Evolutionary conservation across 805 yeast species (phyloP).

Genomic region (Kockiozyma suomiensis): DNA sequence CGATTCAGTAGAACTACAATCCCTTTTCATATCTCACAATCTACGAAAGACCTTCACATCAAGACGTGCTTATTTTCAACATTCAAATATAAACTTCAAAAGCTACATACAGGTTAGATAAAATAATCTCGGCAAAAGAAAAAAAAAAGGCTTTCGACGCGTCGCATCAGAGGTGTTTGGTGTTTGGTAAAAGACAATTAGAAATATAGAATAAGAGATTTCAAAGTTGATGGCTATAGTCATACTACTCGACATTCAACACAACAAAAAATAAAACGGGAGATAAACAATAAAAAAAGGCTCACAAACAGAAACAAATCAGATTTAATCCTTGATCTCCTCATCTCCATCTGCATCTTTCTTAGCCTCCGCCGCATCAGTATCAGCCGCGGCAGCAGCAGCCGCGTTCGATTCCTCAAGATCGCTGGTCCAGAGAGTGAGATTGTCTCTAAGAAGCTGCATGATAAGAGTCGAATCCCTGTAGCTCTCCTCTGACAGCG

Average conservation of each 20-base stretch:
- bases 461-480: conserved; percentile 90
- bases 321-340: conserved; percentile 24
- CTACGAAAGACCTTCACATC: neutral
- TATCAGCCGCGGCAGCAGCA: conserved; percentile 29
- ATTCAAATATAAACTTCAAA: no score
- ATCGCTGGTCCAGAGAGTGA: conserved; percentile 56
- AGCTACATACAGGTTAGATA: no score
- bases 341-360: conserved; percentile 29
- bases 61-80: no score
- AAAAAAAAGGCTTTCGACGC: no score
- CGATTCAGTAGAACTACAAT: neutral
- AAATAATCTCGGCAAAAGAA: no score
- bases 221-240: neutral
- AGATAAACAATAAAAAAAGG: neutral
- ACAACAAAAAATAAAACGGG: neutral
- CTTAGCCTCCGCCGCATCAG: conserved; percentile 20
- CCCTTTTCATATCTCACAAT: neutral
- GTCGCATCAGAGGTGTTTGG: neutral
- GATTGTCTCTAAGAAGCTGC: conserved; percentile 68
- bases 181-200: neutral
- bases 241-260: neutral
- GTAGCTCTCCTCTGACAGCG: conserved; percentile 90
- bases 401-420: conserved; percentile 52
- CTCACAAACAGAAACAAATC: neutral
- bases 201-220: neutral